Base-by-base conservation (phyloP, 352 stramenopile genomes). In the Phytopythium delawarense region DNA sequence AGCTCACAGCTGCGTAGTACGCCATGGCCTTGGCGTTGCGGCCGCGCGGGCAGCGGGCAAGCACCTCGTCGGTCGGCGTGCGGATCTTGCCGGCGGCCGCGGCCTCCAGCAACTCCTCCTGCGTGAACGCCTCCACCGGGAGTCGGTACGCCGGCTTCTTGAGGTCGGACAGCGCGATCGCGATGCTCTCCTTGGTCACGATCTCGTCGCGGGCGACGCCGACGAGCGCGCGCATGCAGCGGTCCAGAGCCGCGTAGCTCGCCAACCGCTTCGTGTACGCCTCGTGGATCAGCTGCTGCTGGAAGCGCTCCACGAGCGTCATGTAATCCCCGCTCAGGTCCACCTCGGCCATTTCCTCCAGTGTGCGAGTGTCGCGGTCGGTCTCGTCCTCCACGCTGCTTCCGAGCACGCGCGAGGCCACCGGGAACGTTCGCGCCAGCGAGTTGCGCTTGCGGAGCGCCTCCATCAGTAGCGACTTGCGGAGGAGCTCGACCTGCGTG, bases 181-280 rank as follows among this genome's bases (percentile, higher is more conserved):
- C 83, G 21, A 92, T 89, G 34, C 87, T 75, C 48, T 92, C 78
- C 63, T 90, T 90, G 25, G 83, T 92, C 52, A 92, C 68, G 9
- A 82, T 62, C 35, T 82, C 53, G 32, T 89, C 79, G 1, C 72
- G 66, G 8, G 66, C 28, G 6, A 71, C 77, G 30, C 59, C 46
- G 1, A 91, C 18, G 1, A 91, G 70, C 21, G 72, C 82, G 28
- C 79, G 75, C 69, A 87, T 79, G 40, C 79, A 91, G 8, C 82
- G 78, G 39, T 91, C 82, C 25, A 88, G 61, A 23, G 78, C 76
- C 4, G 80, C 79, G 61, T 89, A 91, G 37, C 81, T 76, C 2
- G 76, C 76, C 0, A 91, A 63, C 7, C 76, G 68, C 62, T 74
- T 76, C 2, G 70, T 86, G 63, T 91, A 89, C 32, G 76, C 75